Evolutionary conservation across 225 moss, liverwort and hornwort genomes (phyloP).

Genomic region (Pleurozium schreberi): DNA sequence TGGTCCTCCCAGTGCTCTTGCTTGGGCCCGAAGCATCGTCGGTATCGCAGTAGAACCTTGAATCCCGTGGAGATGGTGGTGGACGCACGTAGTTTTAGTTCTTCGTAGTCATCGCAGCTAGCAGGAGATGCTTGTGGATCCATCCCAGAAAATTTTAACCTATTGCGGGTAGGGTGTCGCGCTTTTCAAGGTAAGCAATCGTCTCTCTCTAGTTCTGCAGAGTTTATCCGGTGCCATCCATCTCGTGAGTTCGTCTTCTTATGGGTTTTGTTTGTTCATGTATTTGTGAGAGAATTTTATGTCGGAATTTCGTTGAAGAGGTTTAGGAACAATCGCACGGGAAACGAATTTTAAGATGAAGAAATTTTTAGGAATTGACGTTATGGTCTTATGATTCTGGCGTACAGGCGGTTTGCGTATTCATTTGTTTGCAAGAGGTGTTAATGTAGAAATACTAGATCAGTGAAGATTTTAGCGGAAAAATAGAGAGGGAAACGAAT

Average conservation of each 20-base stretch:
- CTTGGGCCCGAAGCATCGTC: neutral
- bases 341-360: neutral
- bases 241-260: neutral
- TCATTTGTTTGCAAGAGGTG: neutral
- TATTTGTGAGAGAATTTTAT: neutral
- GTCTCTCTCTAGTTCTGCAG: neutral
- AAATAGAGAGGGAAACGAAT: neutral
- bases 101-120: neutral
- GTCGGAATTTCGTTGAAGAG: neutral
- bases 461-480: neutral
- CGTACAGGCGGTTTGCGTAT: neutral
- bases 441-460: neutral
- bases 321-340: neutral
- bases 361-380: neutral
- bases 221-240: neutral
- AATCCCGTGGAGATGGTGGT: neutral
- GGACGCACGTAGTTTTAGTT: neutral
- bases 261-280: neutral
- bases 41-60: neutral
- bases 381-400: neutral
- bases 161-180: neutral
- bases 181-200: neutral
- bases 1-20: neutral
- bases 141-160: neutral
- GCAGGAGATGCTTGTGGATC: neutral